Base-by-base conservation (phyloP, 179 eudicot species). In the Spinacia oleracea region DNA sequence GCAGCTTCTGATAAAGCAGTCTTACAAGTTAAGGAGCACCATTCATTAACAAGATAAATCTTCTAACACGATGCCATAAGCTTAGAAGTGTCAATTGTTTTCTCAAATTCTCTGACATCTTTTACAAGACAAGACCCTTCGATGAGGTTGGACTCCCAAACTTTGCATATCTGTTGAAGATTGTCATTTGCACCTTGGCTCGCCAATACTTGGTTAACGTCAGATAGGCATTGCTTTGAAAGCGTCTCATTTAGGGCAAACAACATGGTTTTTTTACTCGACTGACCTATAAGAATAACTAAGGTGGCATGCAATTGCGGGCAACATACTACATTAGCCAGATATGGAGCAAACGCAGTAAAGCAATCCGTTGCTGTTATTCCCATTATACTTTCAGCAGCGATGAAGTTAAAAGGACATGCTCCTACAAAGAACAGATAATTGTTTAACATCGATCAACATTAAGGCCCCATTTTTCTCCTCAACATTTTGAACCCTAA, bases 271-370 rank as follows among this genome's bases (percentile, higher is more conserved):
- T 80, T 20, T 84, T 87, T 96, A 80, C 99, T 93, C 32, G 93
- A 93, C 74, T 93, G 98, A 55, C 99, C 99, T 53, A 91, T 77
- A 32, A 96, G 96, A 81, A 93, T 82, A 14, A 83, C 87, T 72
- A 96, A 81, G 32, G 92, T 93, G 79, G 98, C 91, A 70, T 93
- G 96, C 77, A 96, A 82, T 79, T 96, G 98, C 1, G 99, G 99
- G 83, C 99, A 96, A 78, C 99, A 96, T 64, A 96, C 86, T 32
- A 93, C 98, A 79, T 96, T 93, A n/a, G 98, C 99, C 12, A 96
- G 84, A 74, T 79, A 83, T 56, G 91, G 91, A 2, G 97, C 98
- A 70, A 93, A 88, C n/a, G 82, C 75, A 29, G 91, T 84, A 64
- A 87, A 84, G 80, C 99, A 96, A 81, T 96, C 98, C 15, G 89